phyloP scores from a whole-genome alignment of 495 filamentous ascomycete species.

The Xylaria acuta region DNA sequence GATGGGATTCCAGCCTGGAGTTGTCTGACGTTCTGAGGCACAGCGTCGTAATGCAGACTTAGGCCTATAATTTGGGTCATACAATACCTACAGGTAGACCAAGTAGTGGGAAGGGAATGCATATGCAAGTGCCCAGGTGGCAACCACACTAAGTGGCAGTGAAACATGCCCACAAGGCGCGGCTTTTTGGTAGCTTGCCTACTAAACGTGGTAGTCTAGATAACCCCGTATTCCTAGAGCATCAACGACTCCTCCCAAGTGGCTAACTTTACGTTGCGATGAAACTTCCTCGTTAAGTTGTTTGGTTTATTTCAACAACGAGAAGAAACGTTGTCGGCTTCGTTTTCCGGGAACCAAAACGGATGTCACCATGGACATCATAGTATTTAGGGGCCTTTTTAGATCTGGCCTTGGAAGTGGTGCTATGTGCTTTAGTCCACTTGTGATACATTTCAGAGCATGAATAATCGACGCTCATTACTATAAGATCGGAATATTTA shows the following conservation, averaged over 20 bases:
- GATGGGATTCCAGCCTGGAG: too few relatives aligned
- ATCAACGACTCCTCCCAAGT: not conserved
- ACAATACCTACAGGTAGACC: not conserved
- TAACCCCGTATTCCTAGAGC: not conserved
- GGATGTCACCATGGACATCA: not conserved
- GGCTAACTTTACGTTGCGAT: not conserved
- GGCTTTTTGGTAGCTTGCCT: not conserved
- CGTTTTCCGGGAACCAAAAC: not conserved
- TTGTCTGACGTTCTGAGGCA: not conserved
- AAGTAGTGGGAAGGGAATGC: not conserved
- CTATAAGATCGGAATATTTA: not conserved
- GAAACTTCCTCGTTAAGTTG: not conserved
- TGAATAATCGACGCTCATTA: not conserved
- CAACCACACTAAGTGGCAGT: not conserved
- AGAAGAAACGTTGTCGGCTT: not conserved
- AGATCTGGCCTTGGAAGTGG: not conserved
- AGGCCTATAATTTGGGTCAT: not conserved
- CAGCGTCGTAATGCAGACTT: not conserved
- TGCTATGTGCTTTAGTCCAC: not conserved
- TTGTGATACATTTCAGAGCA: not conserved
- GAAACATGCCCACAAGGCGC: not conserved
- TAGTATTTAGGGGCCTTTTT: not conserved
- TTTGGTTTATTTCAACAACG: not conserved
- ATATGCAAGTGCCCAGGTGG: slow-evolving; percentile 7
- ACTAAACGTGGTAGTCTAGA: not conserved